These are phyloP conservation scores for Debaryomyces tyrocola DNA, from an alignment of 805 yeast genomes.

Conservation along the genomic window DNA sequence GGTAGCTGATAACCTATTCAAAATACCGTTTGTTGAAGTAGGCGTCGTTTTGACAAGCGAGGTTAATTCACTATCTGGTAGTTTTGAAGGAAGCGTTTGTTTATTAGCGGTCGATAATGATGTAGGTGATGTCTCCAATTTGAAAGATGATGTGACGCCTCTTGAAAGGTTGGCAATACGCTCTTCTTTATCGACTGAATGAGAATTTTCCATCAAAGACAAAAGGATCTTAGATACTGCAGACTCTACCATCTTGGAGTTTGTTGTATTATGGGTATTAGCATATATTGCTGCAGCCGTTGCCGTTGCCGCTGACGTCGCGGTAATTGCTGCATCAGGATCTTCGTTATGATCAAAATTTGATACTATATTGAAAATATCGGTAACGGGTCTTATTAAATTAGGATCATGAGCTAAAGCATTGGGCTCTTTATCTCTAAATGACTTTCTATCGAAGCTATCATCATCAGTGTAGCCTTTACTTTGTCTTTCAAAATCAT, in stretches of 20 bases:
- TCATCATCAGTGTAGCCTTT: conserved; percentile 12
- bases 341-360: conserved; percentile 33
- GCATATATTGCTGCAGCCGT: conserved; percentile 40
- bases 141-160: conserved; percentile 12
- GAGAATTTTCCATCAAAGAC: conserved; percentile 21
- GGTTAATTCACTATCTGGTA: conserved; percentile 7
- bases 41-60: conserved; percentile 6
- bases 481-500: conserved; percentile 15
- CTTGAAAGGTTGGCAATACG: conserved; percentile 22
- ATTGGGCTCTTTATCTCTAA: conserved; percentile 18
- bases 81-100: conserved; percentile 4
- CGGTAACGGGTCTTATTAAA: conserved; percentile 27
- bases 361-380: conserved; percentile 35
- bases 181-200: conserved; percentile 20
- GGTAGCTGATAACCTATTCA: conserved; percentile 6
- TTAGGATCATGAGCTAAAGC: conserved; percentile 22
- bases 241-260: conserved; percentile 20
- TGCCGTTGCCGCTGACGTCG: conserved; percentile 38
- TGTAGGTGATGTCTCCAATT: neutral
- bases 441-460: conserved; percentile 8
- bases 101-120: neutral
- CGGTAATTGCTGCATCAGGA: conserved; percentile 30
- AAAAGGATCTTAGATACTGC: conserved; percentile 23
- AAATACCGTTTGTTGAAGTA: conserved; percentile 3
- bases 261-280: conserved; percentile 17